Conservation (phyloP, 108 stramenopile species). For the Poteriospumella lacustris region DNA sequence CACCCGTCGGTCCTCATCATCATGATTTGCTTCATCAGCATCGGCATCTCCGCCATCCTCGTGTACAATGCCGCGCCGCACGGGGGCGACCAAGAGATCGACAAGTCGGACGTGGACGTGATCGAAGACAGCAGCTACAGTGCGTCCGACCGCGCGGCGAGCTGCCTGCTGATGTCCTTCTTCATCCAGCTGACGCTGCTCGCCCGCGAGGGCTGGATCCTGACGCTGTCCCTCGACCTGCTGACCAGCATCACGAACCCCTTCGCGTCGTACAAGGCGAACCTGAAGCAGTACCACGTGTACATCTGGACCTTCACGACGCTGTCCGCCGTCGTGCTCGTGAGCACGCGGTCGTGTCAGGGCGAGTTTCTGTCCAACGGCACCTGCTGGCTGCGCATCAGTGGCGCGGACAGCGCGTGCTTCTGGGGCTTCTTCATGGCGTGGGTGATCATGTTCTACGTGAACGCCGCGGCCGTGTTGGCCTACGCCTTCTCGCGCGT, state of each 20-base stretch:
- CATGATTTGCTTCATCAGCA: background rate
- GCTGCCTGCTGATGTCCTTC: slow-evolving; percentile 2
- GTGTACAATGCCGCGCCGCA: too few relatives aligned
- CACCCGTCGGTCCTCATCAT: slow-evolving; percentile 9
- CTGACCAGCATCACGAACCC: slow-evolving; percentile 13
- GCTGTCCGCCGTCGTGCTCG: background rate
- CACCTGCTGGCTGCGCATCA: slow-evolving; percentile 23
- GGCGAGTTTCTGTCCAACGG: slow-evolving; percentile 11
- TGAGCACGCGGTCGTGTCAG: background rate
- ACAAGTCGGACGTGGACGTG: background rate
- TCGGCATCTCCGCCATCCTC: background rate
- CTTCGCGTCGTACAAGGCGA: background rate
- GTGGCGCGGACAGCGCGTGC: background rate
- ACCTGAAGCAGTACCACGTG: background rate
- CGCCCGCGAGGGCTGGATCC: slow-evolving; percentile 5
- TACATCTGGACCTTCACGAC: background rate
- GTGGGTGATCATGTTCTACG: slow-evolving; percentile 16
- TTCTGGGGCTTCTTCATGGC: slow-evolving; percentile 12
- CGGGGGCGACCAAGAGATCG: background rate
- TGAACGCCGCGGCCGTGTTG: background rate
- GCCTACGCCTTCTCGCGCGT: background rate
- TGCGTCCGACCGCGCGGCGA: background rate
- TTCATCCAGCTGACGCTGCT: background rate
- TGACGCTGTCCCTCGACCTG: slow-evolving; percentile 11
- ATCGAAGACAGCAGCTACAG: background rate